Evolutionary conservation across 208 protist species (phyloP).

Genomic region (Wallacemonas sp.): DNA sequence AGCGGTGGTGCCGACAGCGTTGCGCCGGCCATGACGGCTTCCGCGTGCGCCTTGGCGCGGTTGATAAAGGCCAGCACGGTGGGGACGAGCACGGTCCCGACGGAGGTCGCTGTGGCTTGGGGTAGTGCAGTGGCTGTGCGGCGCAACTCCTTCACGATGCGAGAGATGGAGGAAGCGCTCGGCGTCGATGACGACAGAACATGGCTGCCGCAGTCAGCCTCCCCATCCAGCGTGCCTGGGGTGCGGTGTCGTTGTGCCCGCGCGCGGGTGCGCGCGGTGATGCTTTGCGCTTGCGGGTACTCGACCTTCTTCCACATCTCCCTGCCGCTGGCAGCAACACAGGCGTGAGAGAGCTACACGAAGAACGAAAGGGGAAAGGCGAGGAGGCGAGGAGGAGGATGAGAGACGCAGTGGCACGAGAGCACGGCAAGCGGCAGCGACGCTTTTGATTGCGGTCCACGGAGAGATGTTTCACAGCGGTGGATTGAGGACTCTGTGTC

Average conservation of each 20-base stretch:
- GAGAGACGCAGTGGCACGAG: no score
- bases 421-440: no score
- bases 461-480: background rate
- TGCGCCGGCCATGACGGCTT: background rate
- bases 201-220: no score
- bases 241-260: no score
- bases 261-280: no score
- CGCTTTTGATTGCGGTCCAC: no score
- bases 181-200: no score
- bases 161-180: background rate
- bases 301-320: background rate
- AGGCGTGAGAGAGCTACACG: background rate
- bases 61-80: background rate
- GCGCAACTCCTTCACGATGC: slow-evolving; percentile 20
- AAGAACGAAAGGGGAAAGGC: background rate
- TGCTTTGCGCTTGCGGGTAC: background rate
- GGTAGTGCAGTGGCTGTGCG: slow-evolving; percentile 11
- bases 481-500: background rate
- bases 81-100: background rate
- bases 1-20: background rate
- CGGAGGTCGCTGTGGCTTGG: background rate
- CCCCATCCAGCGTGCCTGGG: no score
- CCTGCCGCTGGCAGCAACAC: no score
- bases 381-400: no score
- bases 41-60: background rate